Evolutionary conservation across 768 basidiomycete species (phyloP), one percentile per base, ranked within the genome.

Genomic region (Cubamyces sp.): DNA sequence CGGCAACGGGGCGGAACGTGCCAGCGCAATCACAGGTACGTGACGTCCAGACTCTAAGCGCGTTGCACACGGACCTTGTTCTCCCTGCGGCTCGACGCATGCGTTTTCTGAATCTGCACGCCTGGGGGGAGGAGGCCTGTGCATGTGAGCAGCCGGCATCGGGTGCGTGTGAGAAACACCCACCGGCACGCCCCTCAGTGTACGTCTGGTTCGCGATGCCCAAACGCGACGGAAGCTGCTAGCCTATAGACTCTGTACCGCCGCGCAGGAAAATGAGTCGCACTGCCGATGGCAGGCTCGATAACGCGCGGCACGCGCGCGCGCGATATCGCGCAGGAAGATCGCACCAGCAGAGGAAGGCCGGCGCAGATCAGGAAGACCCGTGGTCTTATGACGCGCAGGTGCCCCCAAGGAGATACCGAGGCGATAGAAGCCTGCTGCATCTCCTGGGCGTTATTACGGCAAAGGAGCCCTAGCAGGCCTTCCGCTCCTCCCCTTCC

Each of bases 381-480:
- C 50, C 23, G n/a, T 56, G 61, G 61, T 62, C 61, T 49, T 43
- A 56, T 62, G 61, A 62, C 61, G 55, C 49, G 52, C 49, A 34
- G 37, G 50, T 41, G 11, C 51, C 57, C 58, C 62, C 62, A 48
- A 25, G 62, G 62, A 30, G 57, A 63, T 63, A 49, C 62, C 57
- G 62, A 40, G 62, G 52, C 42, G 62, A 58, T 63, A 63, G 62
- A 63, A 63, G 62, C 57, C 26, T 41, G 56, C 18, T 30, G 43
- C 37, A 43, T 63, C 56, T 47, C 57, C 62, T 48, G 51, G 37
- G 50, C 49, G 23, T 19, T 51, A 49, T 52, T 59, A 59, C 57
- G 57, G 57, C 57, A 59, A 51, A 47, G 41, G 57, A 41, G 49
- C 40, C 37, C 57, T 51, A 2, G 52, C 19, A 49, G 62, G 51